These are phyloP conservation scores for Lunasporangiospora selenospora DNA, from an alignment of 192 early-diverging fungal genomes.

Conservation along the genomic window DNA sequence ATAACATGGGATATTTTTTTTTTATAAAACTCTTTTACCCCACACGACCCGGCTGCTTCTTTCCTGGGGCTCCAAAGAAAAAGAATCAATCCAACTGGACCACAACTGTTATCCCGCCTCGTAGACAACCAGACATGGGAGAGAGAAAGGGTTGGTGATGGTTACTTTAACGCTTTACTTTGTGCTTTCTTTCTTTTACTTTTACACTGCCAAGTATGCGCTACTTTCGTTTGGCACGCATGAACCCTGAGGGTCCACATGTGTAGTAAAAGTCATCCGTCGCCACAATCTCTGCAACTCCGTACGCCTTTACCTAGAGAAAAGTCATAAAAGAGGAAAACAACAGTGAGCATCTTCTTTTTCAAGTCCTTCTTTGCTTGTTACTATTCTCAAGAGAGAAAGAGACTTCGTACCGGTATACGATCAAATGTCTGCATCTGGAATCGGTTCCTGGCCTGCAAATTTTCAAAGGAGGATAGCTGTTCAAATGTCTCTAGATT, in stretches of 20 bases:
- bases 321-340: neutral
- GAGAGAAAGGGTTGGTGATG: no score
- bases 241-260: constrained; percentile 68
- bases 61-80: no score
- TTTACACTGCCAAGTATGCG: no score
- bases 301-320: constrained; percentile 61
- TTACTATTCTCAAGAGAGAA: neutral
- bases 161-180: no score
- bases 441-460: constrained; percentile 58
- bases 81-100: no score
- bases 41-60: no score
- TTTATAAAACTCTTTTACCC: no score
- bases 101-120: no score
- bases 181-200: neutral
- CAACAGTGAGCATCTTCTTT: neutral
- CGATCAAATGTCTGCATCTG: constrained; percentile 54
- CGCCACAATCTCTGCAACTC: constrained; percentile 68
- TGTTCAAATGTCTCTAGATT: constrained; percentile 56
- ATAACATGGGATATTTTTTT: no score
- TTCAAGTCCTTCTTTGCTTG: constrained; percentile 3
- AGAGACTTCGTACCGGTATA: constrained; percentile 49
- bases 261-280: constrained; percentile 59
- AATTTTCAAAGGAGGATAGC: constrained; percentile 46
- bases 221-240: constrained; percentile 34
- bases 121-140: no score